Conservation (phyloP, 345 rosid species). For the Dipteronia dyeriana region DNA sequence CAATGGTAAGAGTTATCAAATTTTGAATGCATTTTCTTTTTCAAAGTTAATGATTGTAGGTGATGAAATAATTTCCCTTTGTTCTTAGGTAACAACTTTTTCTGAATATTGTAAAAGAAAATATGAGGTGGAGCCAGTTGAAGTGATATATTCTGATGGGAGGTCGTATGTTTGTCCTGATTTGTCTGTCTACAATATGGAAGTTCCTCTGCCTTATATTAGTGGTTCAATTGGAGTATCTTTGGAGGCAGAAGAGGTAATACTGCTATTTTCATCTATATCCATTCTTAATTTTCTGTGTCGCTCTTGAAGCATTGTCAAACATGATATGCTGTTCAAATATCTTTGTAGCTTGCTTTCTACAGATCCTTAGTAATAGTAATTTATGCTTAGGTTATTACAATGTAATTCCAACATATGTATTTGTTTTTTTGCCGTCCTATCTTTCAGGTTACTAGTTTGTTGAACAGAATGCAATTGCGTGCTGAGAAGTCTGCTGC, state of each 20-base stretch:
- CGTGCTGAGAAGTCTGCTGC: slow-evolving; percentile 44
- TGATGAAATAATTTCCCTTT: slow-evolving; percentile 8
- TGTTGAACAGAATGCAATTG: slow-evolving; percentile 82
- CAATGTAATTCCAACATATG: not conserved
- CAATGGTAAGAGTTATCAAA: slow-evolving; percentile 57
- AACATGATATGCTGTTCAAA: not conserved
- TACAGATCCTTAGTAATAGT: not conserved
- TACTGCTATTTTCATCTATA: not conserved
- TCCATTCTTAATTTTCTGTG: not conserved
- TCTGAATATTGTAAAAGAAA: slow-evolving; percentile 69
- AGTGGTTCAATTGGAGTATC: slow-evolving; percentile 71
- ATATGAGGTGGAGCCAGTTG: slow-evolving; percentile 92
- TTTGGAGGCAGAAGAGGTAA: slow-evolving; percentile 75
- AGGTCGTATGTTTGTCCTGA: slow-evolving; percentile 70
- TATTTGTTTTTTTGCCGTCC: slow-evolving; percentile 8
- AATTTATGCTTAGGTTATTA: not conserved
- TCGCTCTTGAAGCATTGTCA: not conserved
- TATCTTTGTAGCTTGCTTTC: not conserved
- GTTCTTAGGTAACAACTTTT: slow-evolving; percentile 69
- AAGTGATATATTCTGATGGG: slow-evolving; percentile 67
- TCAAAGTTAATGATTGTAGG: slow-evolving; percentile 12
- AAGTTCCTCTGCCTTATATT: slow-evolving; percentile 82
- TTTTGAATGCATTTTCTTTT: slow-evolving; percentile 17
- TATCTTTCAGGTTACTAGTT: slow-evolving; percentile 55
- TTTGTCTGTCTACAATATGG: slow-evolving; percentile 69